Percentiles rank a stretch among this genome's conserved stretches.
These are phyloP conservation scores for Jaltomata sinuosa DNA, from an alignment of 257 asterid genomes.

Conservation along the genomic window DNA sequence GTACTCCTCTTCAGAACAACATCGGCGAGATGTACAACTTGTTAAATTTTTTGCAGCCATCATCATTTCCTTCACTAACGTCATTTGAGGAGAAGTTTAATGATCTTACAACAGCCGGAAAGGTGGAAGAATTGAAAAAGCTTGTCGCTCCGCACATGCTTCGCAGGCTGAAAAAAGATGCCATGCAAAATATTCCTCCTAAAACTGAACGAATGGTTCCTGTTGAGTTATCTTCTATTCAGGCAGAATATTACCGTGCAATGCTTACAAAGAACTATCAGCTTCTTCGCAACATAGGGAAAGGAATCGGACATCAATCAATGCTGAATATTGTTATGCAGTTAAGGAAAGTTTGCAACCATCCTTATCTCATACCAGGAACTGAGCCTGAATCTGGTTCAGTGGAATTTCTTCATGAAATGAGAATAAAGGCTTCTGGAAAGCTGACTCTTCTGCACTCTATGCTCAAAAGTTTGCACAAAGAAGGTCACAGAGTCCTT, in stretches of 20 bases:
- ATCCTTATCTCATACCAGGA: conserved; percentile 96
- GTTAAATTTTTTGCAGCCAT: conserved; percentile 84
- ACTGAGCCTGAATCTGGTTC: conserved; percentile 96
- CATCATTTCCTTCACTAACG: conserved; percentile 84
- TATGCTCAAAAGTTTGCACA: conserved; percentile 77
- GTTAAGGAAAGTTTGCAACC: conserved; percentile 93
- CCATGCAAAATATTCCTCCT: conserved; percentile 96
- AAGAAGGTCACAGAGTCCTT: conserved; percentile 89
- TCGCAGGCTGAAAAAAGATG: conserved; percentile 92
- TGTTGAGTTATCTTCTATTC: conserved; percentile 90
- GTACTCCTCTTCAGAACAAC: conserved; percentile 98
- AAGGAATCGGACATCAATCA: conserved; percentile 87
- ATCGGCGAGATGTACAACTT: conserved; percentile 96
- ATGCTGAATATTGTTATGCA: conserved; percentile 99
- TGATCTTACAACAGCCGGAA: conserved; percentile 87
- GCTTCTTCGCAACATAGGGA: conserved; percentile 83
- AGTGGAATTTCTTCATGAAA: conserved; percentile 83
- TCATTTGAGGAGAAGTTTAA: conserved; percentile 86
- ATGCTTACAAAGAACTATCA: conserved; percentile 98
- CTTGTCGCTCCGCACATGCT: conserved; percentile 99
- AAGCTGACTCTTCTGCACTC: conserved; percentile 90
- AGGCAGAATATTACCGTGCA: conserved; percentile 98
- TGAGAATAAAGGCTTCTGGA: conserved; percentile 98
- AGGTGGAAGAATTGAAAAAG: conserved; percentile 94
- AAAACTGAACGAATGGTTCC: conserved; percentile 97